Percentiles rank a stretch among this genome's conserved stretches.
phyloP scores from a whole-genome alignment of 805 yeast genomes.

The Monosporozyma unispora region DNA sequence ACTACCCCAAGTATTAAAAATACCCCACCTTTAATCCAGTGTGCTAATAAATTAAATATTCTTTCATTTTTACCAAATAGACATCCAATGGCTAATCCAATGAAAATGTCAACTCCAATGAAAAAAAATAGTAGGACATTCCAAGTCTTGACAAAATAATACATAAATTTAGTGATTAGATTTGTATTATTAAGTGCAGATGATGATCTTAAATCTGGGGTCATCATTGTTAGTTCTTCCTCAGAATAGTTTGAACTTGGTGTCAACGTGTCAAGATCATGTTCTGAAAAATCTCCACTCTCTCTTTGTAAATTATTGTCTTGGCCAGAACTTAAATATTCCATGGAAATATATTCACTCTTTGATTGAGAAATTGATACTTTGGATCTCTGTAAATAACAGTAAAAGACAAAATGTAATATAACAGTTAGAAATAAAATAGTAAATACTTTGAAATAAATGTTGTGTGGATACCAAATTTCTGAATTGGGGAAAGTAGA shows the following conservation, averaged over 20 bases:
- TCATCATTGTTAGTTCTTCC: not conserved
- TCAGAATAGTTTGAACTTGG: not conserved
- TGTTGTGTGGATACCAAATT: conserved; percentile 64
- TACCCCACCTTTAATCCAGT: conserved; percentile 92
- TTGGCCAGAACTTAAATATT: conserved; percentile 10
- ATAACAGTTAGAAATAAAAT: conserved; percentile 46
- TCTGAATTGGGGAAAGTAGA: conserved; percentile 39
- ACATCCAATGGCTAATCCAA: conserved; percentile 54
- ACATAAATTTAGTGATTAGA: not conserved
- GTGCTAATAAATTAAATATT: conserved; percentile 82
- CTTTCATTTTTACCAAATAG: conserved; percentile 55
- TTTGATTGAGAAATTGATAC: not conserved
- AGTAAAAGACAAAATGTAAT: conserved; percentile 47
- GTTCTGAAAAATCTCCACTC: not conserved
- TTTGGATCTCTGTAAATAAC: conserved; percentile 38
- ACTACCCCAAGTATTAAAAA: conserved; percentile 68
- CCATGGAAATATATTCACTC: conserved; percentile 11
- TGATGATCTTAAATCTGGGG: no score
- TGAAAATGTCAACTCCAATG: conserved; percentile 45
- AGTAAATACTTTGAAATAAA: conserved; percentile 58
- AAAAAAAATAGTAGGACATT: conserved; percentile 60
- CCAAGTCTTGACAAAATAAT: conserved; percentile 23
- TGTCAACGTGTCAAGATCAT: not conserved
- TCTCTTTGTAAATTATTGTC: conserved; percentile 3
- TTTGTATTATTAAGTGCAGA: not conserved